These are phyloP conservation scores for Mortierella polycephala DNA, from an alignment of 371 early-diverging fungal species.

Conservation along the genomic window DNA sequence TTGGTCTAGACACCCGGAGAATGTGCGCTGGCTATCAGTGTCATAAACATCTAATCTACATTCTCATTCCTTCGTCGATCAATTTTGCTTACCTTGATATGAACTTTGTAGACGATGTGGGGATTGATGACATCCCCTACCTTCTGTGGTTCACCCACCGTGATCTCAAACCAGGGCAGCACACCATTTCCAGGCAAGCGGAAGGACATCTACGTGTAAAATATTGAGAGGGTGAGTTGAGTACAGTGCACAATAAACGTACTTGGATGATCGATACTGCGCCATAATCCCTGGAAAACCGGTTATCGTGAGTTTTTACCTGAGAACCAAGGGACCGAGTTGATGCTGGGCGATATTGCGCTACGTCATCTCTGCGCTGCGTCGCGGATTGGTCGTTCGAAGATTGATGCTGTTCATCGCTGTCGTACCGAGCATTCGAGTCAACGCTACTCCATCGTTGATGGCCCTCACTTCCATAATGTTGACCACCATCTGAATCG, in stretches of 20 bases:
- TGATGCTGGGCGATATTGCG: slow-evolving; percentile 44
- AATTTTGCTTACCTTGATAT: slow-evolving; percentile 70
- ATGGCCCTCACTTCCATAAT: slow-evolving; percentile 14
- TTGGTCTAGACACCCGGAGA: too few relatives aligned
- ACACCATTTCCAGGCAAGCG: slow-evolving; percentile 65
- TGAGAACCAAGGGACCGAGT: slow-evolving; percentile 43
- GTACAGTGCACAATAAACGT: background rate
- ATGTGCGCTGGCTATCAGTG: too few relatives aligned
- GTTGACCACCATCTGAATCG: slow-evolving; percentile 15
- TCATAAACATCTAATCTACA: background rate
- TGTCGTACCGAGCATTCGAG: slow-evolving; percentile 36
- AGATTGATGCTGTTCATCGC: slow-evolving; percentile 17
- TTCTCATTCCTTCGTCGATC: too few relatives aligned
- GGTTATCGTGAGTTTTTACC: slow-evolving; percentile 16
- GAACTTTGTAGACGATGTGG: slow-evolving; percentile 89
- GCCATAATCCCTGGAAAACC: too few relatives aligned
- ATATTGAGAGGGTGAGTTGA: background rate
- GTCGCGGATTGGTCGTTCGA: slow-evolving; percentile 3
- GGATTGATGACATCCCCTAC: slow-evolving; percentile 89
- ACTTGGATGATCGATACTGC: background rate
- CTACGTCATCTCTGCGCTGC: background rate
- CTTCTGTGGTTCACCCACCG: slow-evolving; percentile 91
- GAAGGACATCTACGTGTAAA: slow-evolving; percentile 43
- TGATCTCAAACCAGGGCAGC: slow-evolving; percentile 78
- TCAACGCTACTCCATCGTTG: slow-evolving; percentile 45